A percentile compares a stretch with the other conserved stretches of the same genome.
These are phyloP conservation scores for Acacia crassicarpa DNA, from an alignment of 306 rosid genomes.

Conservation along the genomic window DNA sequence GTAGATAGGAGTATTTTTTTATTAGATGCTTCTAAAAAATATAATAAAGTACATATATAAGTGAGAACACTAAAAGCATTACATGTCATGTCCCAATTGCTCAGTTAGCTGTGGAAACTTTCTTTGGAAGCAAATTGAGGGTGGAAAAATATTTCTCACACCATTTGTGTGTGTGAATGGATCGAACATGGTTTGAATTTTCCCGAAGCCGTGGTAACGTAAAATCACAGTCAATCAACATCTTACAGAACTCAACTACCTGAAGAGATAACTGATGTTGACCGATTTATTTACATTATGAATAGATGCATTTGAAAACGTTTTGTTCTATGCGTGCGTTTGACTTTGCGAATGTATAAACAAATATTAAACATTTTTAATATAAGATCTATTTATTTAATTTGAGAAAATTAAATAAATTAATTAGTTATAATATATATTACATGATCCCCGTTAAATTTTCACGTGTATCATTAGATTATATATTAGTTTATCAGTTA, in stretches of 20 bases:
- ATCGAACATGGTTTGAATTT: neutral
- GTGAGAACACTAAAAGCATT: too few species aligned
- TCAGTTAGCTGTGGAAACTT: neutral
- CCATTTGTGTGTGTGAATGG: neutral
- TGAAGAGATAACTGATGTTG: neutral
- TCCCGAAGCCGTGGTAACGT: neutral
- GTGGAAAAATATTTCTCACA: neutral
- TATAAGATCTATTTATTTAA: too few species aligned
- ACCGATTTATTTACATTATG: neutral
- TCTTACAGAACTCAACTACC: neutral
- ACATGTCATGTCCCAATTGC: neutral
- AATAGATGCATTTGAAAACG: neutral
- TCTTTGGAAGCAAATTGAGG: neutral
- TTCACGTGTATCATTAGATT: too few species aligned
- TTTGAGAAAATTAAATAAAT: too few species aligned
- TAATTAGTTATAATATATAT: too few species aligned
- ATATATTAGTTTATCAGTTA: too few species aligned
- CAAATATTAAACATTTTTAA: neutral
- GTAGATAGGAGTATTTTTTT: neutral
- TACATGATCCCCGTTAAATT: too few species aligned
- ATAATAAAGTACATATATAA: too few species aligned
- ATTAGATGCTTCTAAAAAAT: neutral
- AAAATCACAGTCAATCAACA: neutral
- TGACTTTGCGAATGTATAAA: neutral
- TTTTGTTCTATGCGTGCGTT: neutral